Percentiles rank a stretch among this genome's conserved stretches.
phyloP scores from a whole-genome alignment of 1,139 yeast genomes.

The Protomyces inundatus region DNA sequence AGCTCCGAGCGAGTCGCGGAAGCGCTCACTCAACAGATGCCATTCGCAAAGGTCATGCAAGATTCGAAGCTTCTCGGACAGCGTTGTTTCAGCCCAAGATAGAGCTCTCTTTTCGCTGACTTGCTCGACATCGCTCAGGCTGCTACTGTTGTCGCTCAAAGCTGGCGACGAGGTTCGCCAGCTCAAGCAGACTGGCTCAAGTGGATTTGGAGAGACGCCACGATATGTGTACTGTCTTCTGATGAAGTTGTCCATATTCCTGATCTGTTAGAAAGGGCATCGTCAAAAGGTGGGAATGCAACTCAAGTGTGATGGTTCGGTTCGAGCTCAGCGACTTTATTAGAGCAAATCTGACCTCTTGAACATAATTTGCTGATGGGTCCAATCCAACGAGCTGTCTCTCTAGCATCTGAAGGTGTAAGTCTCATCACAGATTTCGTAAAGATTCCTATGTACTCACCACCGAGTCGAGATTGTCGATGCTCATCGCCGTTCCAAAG shows the following conservation, averaged over 20 bases:
- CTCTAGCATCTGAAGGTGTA: not conserved
- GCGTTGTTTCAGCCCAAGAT: not conserved
- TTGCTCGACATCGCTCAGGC: slow-evolving; percentile 17
- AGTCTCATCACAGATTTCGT: not conserved
- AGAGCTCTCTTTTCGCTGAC: slow-evolving; percentile 2
- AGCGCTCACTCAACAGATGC: slow-evolving; percentile 19
- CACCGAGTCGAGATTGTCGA: not conserved
- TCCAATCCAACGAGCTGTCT: not conserved
- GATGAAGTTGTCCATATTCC: slow-evolving; percentile 25
- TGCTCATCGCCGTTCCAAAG: slow-evolving; percentile 7
- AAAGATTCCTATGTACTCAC: not conserved
- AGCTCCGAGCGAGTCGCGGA: slow-evolving; percentile 10
- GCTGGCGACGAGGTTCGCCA: slow-evolving; percentile 7
- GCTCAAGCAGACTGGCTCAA: slow-evolving; percentile 3
- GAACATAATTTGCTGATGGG: slow-evolving; percentile 2
- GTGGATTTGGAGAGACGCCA: slow-evolving; percentile 11
- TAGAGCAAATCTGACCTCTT: slow-evolving; percentile 6
- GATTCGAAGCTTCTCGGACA: not conserved
- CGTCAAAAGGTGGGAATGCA: too few species aligned
- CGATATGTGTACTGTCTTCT: slow-evolving; percentile 22
- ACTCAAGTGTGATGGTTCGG: slow-evolving; percentile 12
- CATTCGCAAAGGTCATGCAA: slow-evolving; percentile 25
- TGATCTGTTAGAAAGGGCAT: not conserved
- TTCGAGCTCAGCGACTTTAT: slow-evolving; percentile 17
- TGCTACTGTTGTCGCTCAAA: not conserved